Evolutionary conservation across 768 basidiomycete species (phyloP).

Genomic region (Scleroderma citrinum): DNA sequence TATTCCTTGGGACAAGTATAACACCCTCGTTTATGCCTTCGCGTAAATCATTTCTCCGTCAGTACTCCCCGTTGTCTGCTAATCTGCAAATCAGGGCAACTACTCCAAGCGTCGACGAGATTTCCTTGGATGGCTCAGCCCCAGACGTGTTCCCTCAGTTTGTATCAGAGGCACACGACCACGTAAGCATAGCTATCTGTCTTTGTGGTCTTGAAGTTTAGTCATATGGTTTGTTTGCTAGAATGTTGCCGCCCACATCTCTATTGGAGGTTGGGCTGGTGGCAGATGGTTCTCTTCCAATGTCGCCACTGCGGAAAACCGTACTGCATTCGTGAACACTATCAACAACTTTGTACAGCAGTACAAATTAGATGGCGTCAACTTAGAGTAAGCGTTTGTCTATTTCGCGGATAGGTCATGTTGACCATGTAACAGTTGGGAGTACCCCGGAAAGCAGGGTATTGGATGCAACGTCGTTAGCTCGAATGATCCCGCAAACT

Average conservation of each 20-base stretch:
- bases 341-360: slow-evolving; percentile 39
- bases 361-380: slow-evolving; percentile 52
- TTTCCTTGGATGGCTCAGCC: slow-evolving; percentile 5
- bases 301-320: slow-evolving; percentile 43
- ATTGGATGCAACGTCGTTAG: slow-evolving; percentile 62
- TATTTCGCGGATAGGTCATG: neutral
- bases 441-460: slow-evolving; percentile 67
- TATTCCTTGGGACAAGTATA: slow-evolving; percentile 49
- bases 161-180: slow-evolving; percentile 3
- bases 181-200: neutral
- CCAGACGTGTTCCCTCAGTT: slow-evolving; percentile 1
- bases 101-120: neutral
- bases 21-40: slow-evolving; percentile 53
- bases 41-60: slow-evolving; percentile 33
- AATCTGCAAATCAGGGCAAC: neutral
- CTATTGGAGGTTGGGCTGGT: slow-evolving; percentile 59
- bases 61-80: neutral
- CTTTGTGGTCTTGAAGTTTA: neutral
- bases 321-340: slow-evolving; percentile 50
- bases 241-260: slow-evolving; percentile 47
- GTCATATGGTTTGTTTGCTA: slow-evolving; percentile 10
- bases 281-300: slow-evolving; percentile 50
- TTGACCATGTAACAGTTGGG: slow-evolving; percentile 55
- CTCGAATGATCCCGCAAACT: slow-evolving; percentile 63
- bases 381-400: slow-evolving; percentile 44